A percentile compares a stretch with the other conserved stretches of the same genome.
Evolutionary conservation across 176 grass and related monocot genomes (phyloP).

Genomic region (Oryza australiensis): DNA sequence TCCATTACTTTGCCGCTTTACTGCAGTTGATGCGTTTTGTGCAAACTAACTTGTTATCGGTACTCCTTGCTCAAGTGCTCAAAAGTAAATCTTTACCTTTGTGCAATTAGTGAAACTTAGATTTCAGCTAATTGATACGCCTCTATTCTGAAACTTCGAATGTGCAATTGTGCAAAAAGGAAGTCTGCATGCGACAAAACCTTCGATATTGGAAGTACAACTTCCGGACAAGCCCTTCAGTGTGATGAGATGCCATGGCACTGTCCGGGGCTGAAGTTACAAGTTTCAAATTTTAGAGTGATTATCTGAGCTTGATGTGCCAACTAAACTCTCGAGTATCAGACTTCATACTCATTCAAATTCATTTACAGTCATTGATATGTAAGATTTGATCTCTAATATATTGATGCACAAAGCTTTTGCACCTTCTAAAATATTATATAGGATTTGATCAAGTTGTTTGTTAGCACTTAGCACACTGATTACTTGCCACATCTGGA

Average conservation of each 20-base stretch:
- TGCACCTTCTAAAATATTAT: no score
- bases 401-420: no score
- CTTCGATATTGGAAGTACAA: no score
- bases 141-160: not conserved
- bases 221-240: no score
- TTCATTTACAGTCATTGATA: not conserved
- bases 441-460: not conserved
- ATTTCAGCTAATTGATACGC: not conserved
- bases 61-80: not conserved
- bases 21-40: not conserved
- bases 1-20: not conserved
- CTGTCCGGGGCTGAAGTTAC: not conserved
- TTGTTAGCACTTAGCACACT: not conserved
- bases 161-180: not conserved
- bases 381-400: no score
- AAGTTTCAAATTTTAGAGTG: not conserved
- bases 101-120: not conserved
- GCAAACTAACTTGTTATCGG: not conserved
- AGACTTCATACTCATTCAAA: not conserved
- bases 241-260: no score
- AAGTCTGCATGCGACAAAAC: not conserved
- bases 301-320: not conserved
- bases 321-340: not conserved
- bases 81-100: not conserved
- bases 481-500: not conserved